phyloP scores from a whole-genome alignment of 2,329 filamentous ascomycete genomes.

The Samsoniella hepiali region DNA sequence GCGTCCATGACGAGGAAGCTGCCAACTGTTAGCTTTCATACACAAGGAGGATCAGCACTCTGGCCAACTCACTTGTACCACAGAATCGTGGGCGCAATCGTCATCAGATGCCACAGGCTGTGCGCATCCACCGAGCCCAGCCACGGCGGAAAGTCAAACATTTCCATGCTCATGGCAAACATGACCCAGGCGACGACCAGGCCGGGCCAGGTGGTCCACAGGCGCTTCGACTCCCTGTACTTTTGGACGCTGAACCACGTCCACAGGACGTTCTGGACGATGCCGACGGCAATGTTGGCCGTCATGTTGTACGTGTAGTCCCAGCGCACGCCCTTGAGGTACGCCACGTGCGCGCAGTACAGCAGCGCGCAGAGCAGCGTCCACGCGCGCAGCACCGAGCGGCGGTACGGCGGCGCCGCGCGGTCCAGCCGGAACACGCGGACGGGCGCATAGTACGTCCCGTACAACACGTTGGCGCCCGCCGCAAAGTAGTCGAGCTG shows the following conservation, averaged over 20 bases:
- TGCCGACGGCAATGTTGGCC: constrained; percentile 80
- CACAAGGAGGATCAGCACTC: neutral
- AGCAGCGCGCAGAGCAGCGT: constrained; percentile 66
- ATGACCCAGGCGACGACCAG: constrained; percentile 90
- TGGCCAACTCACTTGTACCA: constrained; percentile 82
- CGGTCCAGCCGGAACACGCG: constrained; percentile 80
- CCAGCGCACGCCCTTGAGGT: constrained; percentile 82
- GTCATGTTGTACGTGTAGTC: constrained; percentile 98
- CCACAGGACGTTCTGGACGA: constrained; percentile 82
- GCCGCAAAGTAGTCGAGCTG: constrained; percentile 96
- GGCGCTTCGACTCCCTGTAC: constrained; percentile 66
- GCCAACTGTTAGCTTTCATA: constrained; percentile 25
- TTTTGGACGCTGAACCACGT: constrained; percentile 73
- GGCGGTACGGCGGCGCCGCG: constrained; percentile 35
- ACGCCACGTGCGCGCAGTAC: constrained; percentile 75
- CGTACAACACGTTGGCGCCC: constrained; percentile 85
- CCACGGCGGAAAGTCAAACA: constrained; percentile 89
- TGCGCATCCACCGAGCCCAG: constrained; percentile 85
- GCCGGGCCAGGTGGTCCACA: constrained; percentile 87
- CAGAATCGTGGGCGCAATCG: constrained; percentile 79
- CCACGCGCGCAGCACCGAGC: constrained; percentile 66
- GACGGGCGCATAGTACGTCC: constrained; percentile 80
- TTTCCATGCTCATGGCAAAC: constrained; percentile 89
- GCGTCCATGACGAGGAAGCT: constrained; percentile 88
- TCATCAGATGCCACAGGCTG: constrained; percentile 92